Evolutionary conservation across 805 yeast genomes (phyloP).

Genomic region (Yarrowia porcina): DNA sequence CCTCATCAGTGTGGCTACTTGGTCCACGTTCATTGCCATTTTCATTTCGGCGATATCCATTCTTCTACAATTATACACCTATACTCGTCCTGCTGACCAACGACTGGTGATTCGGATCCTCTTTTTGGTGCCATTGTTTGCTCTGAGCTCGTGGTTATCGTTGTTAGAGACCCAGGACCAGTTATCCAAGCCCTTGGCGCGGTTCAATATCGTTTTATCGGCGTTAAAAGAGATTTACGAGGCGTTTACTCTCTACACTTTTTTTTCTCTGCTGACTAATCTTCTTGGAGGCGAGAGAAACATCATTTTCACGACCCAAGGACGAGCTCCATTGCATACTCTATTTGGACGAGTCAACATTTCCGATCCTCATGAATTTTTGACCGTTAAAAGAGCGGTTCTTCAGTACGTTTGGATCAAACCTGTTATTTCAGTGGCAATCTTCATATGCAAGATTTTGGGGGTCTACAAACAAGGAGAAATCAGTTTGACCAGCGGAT

Average conservation of each 20-base stretch:
- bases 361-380: constrained; percentile 77
- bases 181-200: neutral
- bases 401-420: constrained; percentile 95
- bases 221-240: constrained; percentile 88
- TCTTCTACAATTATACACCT: constrained; percentile 58
- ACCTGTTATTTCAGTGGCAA: constrained; percentile 68
- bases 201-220: constrained; percentile 50
- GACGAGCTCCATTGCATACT: constrained; percentile 67
- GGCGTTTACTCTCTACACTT: constrained; percentile 93
- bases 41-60: constrained; percentile 48
- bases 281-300: constrained; percentile 90
- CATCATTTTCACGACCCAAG: constrained; percentile 67
- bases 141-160: constrained; percentile 63
- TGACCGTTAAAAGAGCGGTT: constrained; percentile 76
- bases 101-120: constrained; percentile 75
- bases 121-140: constrained; percentile 66
- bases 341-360: constrained; percentile 67
- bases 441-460: constrained; percentile 45
- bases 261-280: constrained; percentile 75
- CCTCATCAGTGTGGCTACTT: neutral
- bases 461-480: constrained; percentile 53
- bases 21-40: constrained; percentile 38
- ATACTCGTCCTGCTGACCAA: constrained; percentile 86
- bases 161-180: constrained; percentile 45
- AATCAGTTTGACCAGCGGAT: constrained; percentile 48